phyloP scores from a whole-genome alignment of 306 rosid genomes.

The Datisca glomerata region DNA sequence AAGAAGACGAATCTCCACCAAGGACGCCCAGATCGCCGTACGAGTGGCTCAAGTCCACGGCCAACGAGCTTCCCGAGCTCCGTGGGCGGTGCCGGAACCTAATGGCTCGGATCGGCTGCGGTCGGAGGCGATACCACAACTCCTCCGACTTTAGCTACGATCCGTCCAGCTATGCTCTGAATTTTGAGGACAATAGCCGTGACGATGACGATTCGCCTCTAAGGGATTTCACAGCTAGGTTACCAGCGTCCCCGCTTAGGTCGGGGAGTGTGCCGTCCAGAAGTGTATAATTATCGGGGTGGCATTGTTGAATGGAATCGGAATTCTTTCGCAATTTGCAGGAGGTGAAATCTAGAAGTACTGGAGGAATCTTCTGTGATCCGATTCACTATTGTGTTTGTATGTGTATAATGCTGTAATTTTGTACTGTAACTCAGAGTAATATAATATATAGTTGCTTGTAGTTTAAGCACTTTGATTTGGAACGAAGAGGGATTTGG shows the following conservation, averaged over 20 bases:
- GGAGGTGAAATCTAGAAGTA: too few species aligned
- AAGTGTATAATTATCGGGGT: not conserved
- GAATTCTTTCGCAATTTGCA: not conserved
- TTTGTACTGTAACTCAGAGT: too few species aligned
- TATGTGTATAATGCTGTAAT: too few species aligned
- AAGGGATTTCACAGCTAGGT: constrained; percentile 9
- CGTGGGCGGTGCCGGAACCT: constrained; percentile 5
- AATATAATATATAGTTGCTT: too few species aligned
- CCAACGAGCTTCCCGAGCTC: constrained; percentile 1
- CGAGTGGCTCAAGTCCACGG: not conserved
- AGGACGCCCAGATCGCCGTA: not conserved
- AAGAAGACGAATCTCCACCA: not conserved
- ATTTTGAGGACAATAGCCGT: constrained; percentile 9
- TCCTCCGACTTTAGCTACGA: constrained; percentile 3
- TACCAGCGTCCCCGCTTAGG: not conserved
- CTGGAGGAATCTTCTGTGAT: too few species aligned
- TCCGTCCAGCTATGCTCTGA: constrained; percentile 9
- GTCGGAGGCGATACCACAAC: constrained; percentile 4
- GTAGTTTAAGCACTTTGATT: too few species aligned
- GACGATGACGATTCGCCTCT: not conserved
- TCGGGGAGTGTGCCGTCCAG: not conserved
- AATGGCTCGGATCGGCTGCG: constrained; percentile 2
- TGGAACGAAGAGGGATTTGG: too few species aligned
- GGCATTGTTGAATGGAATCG: not conserved
- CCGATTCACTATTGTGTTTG: too few species aligned